Evolutionary conservation across 352 stramenopile species (phyloP).

Genomic region (Globisporangium paddicum): DNA sequence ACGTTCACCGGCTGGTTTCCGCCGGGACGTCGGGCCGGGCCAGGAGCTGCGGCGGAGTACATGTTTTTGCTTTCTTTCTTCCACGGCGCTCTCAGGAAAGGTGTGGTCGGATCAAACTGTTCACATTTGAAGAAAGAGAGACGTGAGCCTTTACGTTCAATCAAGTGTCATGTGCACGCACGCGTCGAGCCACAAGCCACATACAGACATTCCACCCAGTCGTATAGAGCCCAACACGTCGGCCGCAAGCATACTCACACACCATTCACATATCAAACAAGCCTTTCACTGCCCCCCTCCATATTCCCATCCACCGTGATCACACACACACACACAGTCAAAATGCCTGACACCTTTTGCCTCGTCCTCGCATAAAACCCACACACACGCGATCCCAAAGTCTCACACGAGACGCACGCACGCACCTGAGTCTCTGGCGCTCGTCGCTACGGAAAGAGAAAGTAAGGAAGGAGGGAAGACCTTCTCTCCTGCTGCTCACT

Average conservation of each 20-base stretch:
- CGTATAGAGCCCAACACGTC: neutral
- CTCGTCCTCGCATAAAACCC: neutral
- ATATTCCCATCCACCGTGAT: neutral
- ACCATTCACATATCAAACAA: neutral
- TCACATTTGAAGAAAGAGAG: neutral
- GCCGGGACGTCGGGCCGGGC: constrained; percentile 40
- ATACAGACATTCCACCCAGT: neutral
- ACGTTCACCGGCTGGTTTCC: constrained; percentile 62
- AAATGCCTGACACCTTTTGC: neutral
- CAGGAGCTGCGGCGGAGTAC: constrained; percentile 67
- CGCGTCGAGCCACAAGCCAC: neutral
- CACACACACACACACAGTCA: neutral
- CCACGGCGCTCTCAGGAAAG: neutral
- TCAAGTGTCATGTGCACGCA: neutral
- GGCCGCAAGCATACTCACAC: neutral
- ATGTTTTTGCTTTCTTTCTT: constrained; percentile 29
- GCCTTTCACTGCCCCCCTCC: neutral
- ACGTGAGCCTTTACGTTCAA: neutral
- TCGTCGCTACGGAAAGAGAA: too few relatives aligned
- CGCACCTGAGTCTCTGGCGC: too few relatives aligned
- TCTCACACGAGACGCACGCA: neutral
- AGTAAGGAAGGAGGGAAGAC: neutral
- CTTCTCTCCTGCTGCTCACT: neutral
- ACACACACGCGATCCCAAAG: neutral
- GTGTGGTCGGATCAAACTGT: constrained; percentile 4